Evolutionary conservation across 83 land plant species (phyloP).

Genomic region (Thuja plicata): DNA sequence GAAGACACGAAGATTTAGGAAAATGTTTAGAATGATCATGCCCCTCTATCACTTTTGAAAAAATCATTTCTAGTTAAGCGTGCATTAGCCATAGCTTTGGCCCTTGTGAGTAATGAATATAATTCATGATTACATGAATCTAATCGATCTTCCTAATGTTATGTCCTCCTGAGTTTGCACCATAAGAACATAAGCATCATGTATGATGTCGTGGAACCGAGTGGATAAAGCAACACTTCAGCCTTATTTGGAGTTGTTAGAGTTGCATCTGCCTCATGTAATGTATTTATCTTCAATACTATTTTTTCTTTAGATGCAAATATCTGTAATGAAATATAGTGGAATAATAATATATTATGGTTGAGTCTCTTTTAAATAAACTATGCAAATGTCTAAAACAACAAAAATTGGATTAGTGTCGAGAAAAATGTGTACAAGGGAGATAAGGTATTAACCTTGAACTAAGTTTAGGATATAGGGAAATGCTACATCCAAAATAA

Average conservation of each 20-base stretch:
- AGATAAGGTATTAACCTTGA: not conserved
- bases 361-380: not conserved
- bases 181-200: conserved; percentile 47
- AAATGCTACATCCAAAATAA: not conserved
- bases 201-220: conserved; percentile 54
- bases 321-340: conserved; percentile 40
- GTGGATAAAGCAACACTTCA: conserved; percentile 21
- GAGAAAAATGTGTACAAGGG: not conserved
- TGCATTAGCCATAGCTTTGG: conserved; percentile 63
- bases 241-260: conserved; percentile 42
- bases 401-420: not conserved
- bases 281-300: conserved; percentile 63
- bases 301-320: conserved; percentile 81
- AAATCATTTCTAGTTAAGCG: no score
- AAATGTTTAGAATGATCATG: not conserved
- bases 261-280: conserved; percentile 66
- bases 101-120: conserved; percentile 42
- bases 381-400: not conserved
- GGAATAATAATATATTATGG: not conserved
- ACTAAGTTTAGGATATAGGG: not conserved
- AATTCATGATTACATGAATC: conserved; percentile 68
- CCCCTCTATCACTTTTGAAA: no score
- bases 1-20: not conserved
- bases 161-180: conserved; percentile 80
- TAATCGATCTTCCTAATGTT: conserved; percentile 74